These are phyloP conservation scores for Aspergillus clavatus DNA, from an alignment of 2,329 filamentous ascomycete genomes.

Conservation along the genomic window DNA sequence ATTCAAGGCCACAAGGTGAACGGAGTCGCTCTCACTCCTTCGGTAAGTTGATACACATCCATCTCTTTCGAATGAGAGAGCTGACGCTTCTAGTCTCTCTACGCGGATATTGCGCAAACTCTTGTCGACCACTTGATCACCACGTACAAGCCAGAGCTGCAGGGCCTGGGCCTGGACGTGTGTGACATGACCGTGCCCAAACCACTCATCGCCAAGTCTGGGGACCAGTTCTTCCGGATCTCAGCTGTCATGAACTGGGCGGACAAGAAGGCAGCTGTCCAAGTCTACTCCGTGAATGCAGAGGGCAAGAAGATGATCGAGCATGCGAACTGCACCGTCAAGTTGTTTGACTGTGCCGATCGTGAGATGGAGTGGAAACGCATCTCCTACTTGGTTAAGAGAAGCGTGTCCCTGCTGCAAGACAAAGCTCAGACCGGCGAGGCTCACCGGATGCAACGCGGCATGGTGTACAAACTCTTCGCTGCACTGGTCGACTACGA, in stretches of 20 bases:
- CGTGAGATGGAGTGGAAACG: slow-evolving; percentile 23
- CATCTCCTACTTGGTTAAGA: slow-evolving; percentile 62
- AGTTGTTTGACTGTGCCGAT: slow-evolving; percentile 27
- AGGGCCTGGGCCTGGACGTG: slow-evolving; percentile 30
- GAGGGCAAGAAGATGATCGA: slow-evolving; percentile 36
- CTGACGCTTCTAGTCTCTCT: slow-evolving; percentile 25
- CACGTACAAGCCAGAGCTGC: slow-evolving; percentile 32
- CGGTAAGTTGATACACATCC: slow-evolving; percentile 19
- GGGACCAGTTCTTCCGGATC: slow-evolving; percentile 35
- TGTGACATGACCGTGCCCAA: slow-evolving; percentile 34
- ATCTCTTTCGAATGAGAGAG: not conserved
- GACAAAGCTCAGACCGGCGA: slow-evolving; percentile 60
- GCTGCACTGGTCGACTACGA: slow-evolving; percentile 55
- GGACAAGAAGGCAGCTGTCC: slow-evolving; percentile 26
- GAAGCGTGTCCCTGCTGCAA: slow-evolving; percentile 54
- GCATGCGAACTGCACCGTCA: slow-evolving; percentile 34
- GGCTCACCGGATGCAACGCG: slow-evolving; percentile 68
- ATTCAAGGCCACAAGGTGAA: slow-evolving; percentile 37
- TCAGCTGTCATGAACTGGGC: slow-evolving; percentile 35
- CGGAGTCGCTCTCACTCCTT: slow-evolving; percentile 32
- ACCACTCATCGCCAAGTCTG: slow-evolving; percentile 55
- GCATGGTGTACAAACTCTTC: slow-evolving; percentile 73
- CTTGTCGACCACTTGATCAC: slow-evolving; percentile 30
- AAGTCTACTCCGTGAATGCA: slow-evolving; percentile 34
- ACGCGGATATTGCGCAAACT: slow-evolving; percentile 37